These are phyloP conservation scores for Salix exigua DNA, from an alignment of 345 rosid species.

Conservation along the genomic window DNA sequence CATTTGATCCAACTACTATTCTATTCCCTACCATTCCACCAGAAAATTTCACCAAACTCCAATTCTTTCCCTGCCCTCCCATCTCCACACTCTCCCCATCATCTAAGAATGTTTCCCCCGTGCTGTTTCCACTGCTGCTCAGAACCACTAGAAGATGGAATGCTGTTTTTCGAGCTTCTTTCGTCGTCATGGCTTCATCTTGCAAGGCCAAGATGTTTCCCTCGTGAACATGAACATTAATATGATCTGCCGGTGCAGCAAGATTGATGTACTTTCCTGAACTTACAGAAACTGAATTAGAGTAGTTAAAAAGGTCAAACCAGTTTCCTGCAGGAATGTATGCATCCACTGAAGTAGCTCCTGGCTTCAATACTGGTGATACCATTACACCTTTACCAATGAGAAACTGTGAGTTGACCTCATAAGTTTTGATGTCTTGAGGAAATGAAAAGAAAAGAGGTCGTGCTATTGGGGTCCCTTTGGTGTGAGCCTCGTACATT, in stretches of 20 bases:
- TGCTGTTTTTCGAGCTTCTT: constrained; percentile 46
- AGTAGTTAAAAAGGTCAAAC: constrained; percentile 62
- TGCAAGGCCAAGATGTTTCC: constrained; percentile 69
- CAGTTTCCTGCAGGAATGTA: constrained; percentile 70
- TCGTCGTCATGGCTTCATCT: constrained; percentile 60
- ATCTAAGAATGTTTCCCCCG: constrained; percentile 57
- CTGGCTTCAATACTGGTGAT: constrained; percentile 48
- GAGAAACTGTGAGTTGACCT: constrained; percentile 49
- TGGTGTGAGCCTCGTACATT: constrained; percentile 55
- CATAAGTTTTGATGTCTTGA: constrained; percentile 46
- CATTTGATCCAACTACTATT: constrained; percentile 33
- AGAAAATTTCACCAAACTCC: constrained; percentile 49
- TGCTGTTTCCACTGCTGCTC: constrained; percentile 34
- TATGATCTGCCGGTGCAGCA: constrained; percentile 48
- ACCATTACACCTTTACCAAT: constrained; percentile 59
- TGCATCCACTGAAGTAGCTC: constrained; percentile 38
- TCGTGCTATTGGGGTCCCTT: constrained; percentile 65
- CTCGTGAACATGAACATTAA: constrained; percentile 57
- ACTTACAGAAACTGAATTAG: constrained; percentile 30
- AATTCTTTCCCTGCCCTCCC: constrained; percentile 46
- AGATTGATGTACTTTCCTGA: constrained; percentile 41
- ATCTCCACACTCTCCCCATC: constrained; percentile 60
- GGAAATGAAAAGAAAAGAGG: constrained; percentile 78
- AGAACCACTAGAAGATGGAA: constrained; percentile 50
- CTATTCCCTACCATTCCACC: constrained; percentile 23